Base-by-base conservation (phyloP, 2,329 filamentous ascomycete species). In the Camptophora hylomeconis region DNA sequence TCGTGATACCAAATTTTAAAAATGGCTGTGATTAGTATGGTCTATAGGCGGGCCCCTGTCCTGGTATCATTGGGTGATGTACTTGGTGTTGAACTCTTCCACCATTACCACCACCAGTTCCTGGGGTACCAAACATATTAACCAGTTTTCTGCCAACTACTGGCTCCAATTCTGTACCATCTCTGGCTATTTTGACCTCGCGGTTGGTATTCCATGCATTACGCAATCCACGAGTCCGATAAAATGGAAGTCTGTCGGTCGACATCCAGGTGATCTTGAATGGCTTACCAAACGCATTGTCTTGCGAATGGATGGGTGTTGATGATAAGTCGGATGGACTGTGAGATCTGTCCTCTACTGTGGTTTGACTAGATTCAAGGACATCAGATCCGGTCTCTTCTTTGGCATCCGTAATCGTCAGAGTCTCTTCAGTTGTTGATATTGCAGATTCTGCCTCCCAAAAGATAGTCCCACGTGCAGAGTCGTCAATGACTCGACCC, bases 161-260 rank as follows among this genome's bases (percentile, higher is more conserved):
- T 16, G 86, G 80, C 53, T 95, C 87, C 30, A 95, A 61, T 52
- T 95, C 87, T 0, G 87, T 95, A 2, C 87, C 87, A 46, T 95
- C 87, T 45, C 87, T 69, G 14, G 87, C 87, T 48, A 95, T 93
- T 56, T 95, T 95, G 38, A 95, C 81, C 49, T 95, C 87, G 29
- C 87, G 66, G 47, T 94, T 93, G 4, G 82, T 80, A 52, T 95
- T 95, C 82, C 84, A 93, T 0, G 83, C 80, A 49, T 95, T 95
- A 18, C 86, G 71, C 31, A 95, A 57, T 0, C 87, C 86, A 39
- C 84, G 65, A 0, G 86, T 92, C 23, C 80, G 72, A 51, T 89
- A 92, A 49, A 95, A 95, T 0, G 87, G 84, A 4, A 95, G 65
- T 19, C 76, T 70, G 31, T 69, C 73, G 4, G 80, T 92, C 8